Conservation (phyloP, 1,284 basidiomycete genomes). For the Boletus semigastroideus region DNA sequence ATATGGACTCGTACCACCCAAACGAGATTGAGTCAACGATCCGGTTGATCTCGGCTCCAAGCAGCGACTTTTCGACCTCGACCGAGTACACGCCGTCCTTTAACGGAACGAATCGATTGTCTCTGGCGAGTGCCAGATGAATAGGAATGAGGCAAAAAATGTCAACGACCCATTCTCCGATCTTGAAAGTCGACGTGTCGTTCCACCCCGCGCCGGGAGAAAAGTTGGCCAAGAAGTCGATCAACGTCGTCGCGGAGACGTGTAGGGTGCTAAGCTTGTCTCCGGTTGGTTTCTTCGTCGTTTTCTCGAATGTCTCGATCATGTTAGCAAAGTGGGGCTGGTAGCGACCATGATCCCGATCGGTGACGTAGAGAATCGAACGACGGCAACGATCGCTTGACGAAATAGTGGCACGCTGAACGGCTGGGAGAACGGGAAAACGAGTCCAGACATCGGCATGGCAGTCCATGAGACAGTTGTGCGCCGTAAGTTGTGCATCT, state of each 20-base stretch:
- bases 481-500: conserved; percentile 26
- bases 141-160: conserved; percentile 63
- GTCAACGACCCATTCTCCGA: conserved; percentile 63
- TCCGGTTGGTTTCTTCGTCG: conserved; percentile 51
- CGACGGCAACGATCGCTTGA: conserved; percentile 30
- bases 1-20: conserved; percentile 66
- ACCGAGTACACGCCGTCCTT: conserved; percentile 55
- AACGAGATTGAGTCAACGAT: conserved; percentile 56
- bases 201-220: conserved; percentile 17
- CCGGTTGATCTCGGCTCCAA: conserved; percentile 54
- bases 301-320: conserved; percentile 45
- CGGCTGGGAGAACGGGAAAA: conserved; percentile 57
- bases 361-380: conserved; percentile 44
- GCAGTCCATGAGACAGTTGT: conserved; percentile 56
- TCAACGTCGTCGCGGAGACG: conserved; percentile 30
- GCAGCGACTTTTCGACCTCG: conserved; percentile 48
- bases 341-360: conserved; percentile 36
- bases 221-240: conserved; percentile 11
- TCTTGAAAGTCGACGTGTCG: conserved; percentile 37
- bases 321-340: conserved; percentile 44
- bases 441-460: conserved; percentile 60
- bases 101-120: conserved; percentile 58
- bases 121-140: conserved; percentile 55
- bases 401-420: conserved; percentile 45
- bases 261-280: conserved; percentile 38